Evolutionary conservation across 257 asterid genomes (phyloP).

Genomic region (Solanum neorickii): DNA sequence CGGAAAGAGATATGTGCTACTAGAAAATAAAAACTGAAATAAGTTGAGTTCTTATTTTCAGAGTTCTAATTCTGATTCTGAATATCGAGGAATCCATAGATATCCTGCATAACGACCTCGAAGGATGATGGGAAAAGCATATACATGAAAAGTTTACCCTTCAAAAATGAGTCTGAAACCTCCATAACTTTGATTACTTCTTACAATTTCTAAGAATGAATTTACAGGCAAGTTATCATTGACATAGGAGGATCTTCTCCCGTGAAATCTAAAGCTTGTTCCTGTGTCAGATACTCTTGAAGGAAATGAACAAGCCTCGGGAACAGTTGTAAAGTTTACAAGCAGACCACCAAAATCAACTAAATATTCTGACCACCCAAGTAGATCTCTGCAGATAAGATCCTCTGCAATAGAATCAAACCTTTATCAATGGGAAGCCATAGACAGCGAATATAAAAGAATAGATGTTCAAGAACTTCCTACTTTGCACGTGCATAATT

Average conservation of each 20-base stretch:
- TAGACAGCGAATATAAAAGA: background rate
- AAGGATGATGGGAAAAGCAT: background rate
- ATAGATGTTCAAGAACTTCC: background rate
- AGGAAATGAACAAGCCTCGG: conserved; percentile 26
- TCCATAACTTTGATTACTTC: conserved; percentile 32
- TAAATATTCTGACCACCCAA: conserved; percentile 31
- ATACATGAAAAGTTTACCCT: conserved; percentile 42
- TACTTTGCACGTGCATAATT: background rate
- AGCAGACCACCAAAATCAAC: conserved; percentile 24
- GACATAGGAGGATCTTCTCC: conserved; percentile 15
- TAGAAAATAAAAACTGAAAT: background rate
- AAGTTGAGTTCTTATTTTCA: background rate
- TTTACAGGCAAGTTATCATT: conserved; percentile 22
- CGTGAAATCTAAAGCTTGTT: conserved; percentile 15
- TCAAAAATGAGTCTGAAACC: conserved; percentile 56
- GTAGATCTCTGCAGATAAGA: conserved; percentile 39
- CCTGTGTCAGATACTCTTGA: conserved; percentile 23
- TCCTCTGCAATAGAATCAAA: conserved; percentile 42
- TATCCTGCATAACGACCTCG: background rate
- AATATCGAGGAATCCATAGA: background rate
- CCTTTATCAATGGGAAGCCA: background rate
- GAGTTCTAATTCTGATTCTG: background rate
- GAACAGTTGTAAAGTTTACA: conserved; percentile 10
- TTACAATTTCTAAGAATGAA: conserved; percentile 42
- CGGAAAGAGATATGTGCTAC: background rate